Evolutionary conservation across 345 rosid genomes (phyloP).

Genomic region (Syzygium aqueum): DNA sequence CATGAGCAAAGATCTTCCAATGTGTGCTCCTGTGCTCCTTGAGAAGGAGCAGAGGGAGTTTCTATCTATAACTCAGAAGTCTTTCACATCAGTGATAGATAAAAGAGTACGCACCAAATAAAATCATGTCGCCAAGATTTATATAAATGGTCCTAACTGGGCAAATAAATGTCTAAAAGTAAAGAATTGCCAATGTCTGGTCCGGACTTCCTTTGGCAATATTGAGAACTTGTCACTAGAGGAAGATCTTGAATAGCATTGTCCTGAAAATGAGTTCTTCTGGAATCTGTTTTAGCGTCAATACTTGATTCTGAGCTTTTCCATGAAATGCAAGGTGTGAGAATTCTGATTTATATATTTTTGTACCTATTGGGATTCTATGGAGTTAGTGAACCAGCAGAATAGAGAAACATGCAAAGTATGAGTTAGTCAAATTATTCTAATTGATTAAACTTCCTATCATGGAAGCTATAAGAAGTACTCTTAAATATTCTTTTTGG

Average conservation of each 20-base stretch:
- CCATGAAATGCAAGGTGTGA: background rate
- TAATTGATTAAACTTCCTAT: background rate
- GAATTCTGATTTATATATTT: background rate
- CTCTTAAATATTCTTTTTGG: conserved; percentile 25
- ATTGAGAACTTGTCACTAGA: background rate
- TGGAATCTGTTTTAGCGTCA: background rate
- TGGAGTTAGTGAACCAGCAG: background rate
- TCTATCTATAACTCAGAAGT: background rate
- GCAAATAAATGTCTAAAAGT: background rate
- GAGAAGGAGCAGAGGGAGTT: background rate
- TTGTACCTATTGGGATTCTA: background rate
- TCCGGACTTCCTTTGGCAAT: background rate
- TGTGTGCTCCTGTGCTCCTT: background rate
- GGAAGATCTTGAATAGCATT: background rate
- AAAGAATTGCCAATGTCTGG: background rate
- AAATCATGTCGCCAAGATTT: background rate
- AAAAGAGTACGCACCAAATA: accelerated
- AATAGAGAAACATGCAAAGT: background rate
- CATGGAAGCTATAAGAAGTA: background rate
- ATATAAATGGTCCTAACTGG: background rate
- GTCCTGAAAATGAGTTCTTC: background rate
- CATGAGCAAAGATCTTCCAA: background rate
- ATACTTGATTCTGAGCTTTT: background rate
- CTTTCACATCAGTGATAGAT: background rate
- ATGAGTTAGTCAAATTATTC: background rate